Base-by-base conservation (phyloP, 352 stramenopile genomes). In the Pythium dissimile region DNA sequence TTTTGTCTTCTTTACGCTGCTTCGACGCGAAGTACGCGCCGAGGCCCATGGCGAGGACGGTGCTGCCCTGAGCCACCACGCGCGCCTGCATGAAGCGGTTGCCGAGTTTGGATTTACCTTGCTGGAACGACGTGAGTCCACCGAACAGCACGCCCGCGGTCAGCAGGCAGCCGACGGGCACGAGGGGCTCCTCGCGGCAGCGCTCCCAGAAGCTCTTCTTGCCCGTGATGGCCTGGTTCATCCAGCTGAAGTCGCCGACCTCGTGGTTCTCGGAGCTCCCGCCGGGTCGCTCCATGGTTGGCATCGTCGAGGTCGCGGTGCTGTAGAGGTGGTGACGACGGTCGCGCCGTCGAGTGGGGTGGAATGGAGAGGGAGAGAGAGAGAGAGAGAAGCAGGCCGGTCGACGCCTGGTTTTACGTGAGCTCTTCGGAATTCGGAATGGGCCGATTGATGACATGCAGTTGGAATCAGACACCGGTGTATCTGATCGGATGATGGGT, bases 21-120 rank as follows among this genome's bases (percentile, higher is more conserved):
- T 58, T 58, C 12, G 75, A 67, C 23, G 76, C 68, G 11, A 88
- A 13, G 13, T 76, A 66, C 16, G 59, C 72, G n/a, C 82, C 79
- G 7, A 60, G 67, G 5, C 69, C 75, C 39, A 94, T 60, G 8
- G 82, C 82, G 5, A 90, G n/a, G 5, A 94, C 72, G 2, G 84
- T 94, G 16, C 66, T 72, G 3, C 73, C 80, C 61, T 94, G 84
- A 45, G 69, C 66, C 32, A 91, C 58, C 30, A 94, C 78, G 18
- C 84, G 80, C 39, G 80, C 82, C 55, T 90, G 80, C 84, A 94
- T 94, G 62, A 92, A 94, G 41, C 73, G 72, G 62, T 92, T 90
- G 53, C 78, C 73, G 34, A 90, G 72, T 64, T 88, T 86, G 41
- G 82, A 89, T 35, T 88, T 74, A 31, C 81, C 82, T 26, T 54